phyloP scores from a whole-genome alignment of 495 filamentous ascomycete species.

The Chaetomium tenue region DNA sequence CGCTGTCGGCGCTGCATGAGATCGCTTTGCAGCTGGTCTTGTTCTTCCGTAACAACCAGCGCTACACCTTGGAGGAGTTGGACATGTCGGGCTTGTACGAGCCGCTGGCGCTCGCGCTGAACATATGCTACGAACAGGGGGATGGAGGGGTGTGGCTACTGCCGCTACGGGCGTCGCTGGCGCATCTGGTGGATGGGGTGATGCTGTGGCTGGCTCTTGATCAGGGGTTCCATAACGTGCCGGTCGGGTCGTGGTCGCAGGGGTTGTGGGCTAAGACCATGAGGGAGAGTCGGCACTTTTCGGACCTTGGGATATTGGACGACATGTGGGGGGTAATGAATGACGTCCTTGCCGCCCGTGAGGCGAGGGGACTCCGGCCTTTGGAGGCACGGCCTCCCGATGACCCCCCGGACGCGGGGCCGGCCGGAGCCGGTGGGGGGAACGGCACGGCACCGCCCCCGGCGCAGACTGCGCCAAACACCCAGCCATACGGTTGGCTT shows the following conservation, averaged over 20 bases:
- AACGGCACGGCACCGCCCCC: too few relatives aligned
- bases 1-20: conserved; percentile 14
- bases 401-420: too few relatives aligned
- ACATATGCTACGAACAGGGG: conserved; percentile 25
- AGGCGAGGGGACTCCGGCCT: neutral
- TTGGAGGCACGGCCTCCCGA: neutral
- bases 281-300: neutral
- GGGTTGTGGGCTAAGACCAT: neutral
- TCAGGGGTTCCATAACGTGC: conserved; percentile 13
- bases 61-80: neutral
- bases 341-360: too few relatives aligned
- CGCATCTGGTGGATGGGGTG: conserved; percentile 22
- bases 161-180: conserved; percentile 15
- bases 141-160: neutral
- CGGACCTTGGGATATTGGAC: conserved; percentile 1
- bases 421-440: too few relatives aligned
- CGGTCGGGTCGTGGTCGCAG: conserved; percentile 5
- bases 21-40: conserved; percentile 4
- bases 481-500: neutral
- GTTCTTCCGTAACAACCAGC: neutral
- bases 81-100: conserved; percentile 19
- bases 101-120: conserved; percentile 20
- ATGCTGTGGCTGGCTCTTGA: conserved; percentile 23
- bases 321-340: neutral
- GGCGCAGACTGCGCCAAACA: too few relatives aligned